phyloP scores from a whole-genome alignment of 225 moss, liverwort and hornwort species.

The Thuidium tamariscinum region DNA sequence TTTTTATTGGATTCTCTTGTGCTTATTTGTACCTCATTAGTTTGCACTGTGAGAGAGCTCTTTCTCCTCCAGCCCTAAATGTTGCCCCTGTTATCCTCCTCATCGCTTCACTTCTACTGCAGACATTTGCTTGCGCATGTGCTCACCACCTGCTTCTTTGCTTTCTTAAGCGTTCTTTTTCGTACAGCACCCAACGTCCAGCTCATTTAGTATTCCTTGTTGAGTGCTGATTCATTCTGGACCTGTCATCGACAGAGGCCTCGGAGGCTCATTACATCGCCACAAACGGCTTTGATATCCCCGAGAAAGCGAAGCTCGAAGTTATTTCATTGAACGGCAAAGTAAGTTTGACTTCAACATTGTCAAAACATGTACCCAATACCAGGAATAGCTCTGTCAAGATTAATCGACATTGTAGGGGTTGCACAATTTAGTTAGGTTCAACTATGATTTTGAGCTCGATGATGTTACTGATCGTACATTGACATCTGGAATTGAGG shows the following conservation, averaged over 20 bases:
- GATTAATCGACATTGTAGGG: background rate
- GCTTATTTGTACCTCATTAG: background rate
- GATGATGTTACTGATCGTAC: background rate
- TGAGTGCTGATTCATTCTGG: background rate
- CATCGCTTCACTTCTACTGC: background rate
- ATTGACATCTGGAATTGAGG: background rate
- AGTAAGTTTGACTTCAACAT: conserved; percentile 4
- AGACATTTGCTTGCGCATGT: background rate
- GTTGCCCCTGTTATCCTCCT: background rate
- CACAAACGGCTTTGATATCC: conserved; percentile 23
- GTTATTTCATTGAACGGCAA: conserved; percentile 5
- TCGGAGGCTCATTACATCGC: conserved; percentile 29
- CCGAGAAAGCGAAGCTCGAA: conserved; percentile 39
- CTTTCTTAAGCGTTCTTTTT: background rate
- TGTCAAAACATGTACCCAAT: background rate
- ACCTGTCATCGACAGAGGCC: conserved; percentile 34
- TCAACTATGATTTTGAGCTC: background rate
- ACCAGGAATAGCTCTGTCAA: background rate
- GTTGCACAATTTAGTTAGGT: background rate
- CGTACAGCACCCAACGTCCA: background rate
- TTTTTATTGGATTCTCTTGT: background rate
- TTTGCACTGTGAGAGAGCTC: background rate
- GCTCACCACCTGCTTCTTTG: background rate
- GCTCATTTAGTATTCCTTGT: background rate
- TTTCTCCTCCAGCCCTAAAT: background rate